Conservation (phyloP, 805 yeast genomes). For the Metschnikowia baotianmanensis region DNA sequence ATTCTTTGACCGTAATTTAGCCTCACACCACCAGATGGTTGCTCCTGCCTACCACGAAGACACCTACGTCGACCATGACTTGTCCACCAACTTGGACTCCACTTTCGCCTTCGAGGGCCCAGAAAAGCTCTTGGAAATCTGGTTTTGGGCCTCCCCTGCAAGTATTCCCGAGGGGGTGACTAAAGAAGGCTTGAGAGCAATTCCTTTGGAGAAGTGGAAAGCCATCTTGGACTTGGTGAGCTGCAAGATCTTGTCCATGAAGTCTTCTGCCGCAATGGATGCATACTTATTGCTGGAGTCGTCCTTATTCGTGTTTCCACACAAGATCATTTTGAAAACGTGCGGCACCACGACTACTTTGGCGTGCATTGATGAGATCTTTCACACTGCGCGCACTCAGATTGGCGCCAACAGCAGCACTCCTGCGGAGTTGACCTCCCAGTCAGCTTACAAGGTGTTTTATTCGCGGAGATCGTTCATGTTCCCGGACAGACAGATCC, state of each 20-base stretch:
- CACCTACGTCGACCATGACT: conserved; percentile 70
- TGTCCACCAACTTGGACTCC: conserved; percentile 78
- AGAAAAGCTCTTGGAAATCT: conserved; percentile 85
- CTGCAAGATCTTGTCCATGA: conserved; percentile 84
- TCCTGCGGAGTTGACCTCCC: conserved; percentile 22
- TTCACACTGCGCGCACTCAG: conserved; percentile 37
- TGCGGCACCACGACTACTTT: conserved; percentile 96
- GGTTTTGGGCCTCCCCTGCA: conserved; percentile 64
- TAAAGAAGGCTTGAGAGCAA: conserved; percentile 53
- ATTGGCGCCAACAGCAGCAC: conserved; percentile 3
- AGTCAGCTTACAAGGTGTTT: conserved; percentile 62
- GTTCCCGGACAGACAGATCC: conserved; percentile 84
- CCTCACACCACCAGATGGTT: conserved; percentile 27
- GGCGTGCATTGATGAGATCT: conserved; percentile 65
- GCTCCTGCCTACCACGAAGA: conserved; percentile 43
- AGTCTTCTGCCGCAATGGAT: conserved; percentile 63
- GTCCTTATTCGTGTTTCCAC: conserved; percentile 83
- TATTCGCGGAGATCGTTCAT: conserved; percentile 90
- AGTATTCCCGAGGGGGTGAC: conserved; percentile 37
- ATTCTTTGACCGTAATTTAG: not conserved
- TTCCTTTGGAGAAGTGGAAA: conserved; percentile 69
- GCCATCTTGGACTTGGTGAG: conserved; percentile 73
- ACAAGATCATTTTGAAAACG: conserved; percentile 83
- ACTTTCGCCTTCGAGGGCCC: conserved; percentile 97
- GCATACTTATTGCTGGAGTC: conserved; percentile 88